Conservation (phyloP, 805 yeast species). For the Starmerella scarabaei region DNA sequence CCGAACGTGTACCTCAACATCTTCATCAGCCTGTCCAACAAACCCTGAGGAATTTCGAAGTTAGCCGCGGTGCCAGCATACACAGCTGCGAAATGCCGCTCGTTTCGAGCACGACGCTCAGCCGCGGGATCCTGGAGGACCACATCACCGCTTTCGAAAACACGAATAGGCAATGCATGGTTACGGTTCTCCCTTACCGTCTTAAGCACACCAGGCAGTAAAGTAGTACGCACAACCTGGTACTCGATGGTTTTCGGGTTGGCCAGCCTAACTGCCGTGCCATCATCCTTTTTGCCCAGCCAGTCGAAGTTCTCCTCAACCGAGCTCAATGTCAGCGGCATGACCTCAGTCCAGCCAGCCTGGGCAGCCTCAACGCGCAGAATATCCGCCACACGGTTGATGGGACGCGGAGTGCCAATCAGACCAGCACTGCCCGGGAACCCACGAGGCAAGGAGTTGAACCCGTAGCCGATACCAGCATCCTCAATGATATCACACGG, state of each 20-base stretch:
- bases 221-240: constrained; percentile 92
- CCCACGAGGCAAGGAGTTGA: constrained; percentile 71
- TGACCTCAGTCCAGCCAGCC: constrained; percentile 89
- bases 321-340: constrained; percentile 90
- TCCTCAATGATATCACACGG: constrained; percentile 98
- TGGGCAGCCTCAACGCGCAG: constrained; percentile 82
- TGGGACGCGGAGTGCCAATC: constrained; percentile 76
- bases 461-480: constrained; percentile 93
- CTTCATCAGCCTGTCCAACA: constrained; percentile 89
- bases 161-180: constrained; percentile 86
- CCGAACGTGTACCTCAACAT: constrained; percentile 84
- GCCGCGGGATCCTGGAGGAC: constrained; percentile 65
- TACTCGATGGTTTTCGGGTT: constrained; percentile 95
- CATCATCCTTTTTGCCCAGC: constrained; percentile 59
- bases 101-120: constrained; percentile 84
- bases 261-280: constrained; percentile 68
- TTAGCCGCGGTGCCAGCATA: constrained; percentile 93
- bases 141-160: constrained; percentile 91
- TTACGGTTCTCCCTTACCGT: constrained; percentile 93
- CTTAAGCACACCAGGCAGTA: constrained; percentile 87
- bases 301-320: constrained; percentile 93
- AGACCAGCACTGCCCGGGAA: constrained; percentile 64
- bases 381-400: constrained; percentile 84
- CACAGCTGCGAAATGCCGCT: constrained; percentile 89
- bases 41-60: constrained; percentile 87